Evolutionary conservation across 805 yeast genomes (phyloP).

Genomic region (Metschnikowia peoriensis): DNA sequence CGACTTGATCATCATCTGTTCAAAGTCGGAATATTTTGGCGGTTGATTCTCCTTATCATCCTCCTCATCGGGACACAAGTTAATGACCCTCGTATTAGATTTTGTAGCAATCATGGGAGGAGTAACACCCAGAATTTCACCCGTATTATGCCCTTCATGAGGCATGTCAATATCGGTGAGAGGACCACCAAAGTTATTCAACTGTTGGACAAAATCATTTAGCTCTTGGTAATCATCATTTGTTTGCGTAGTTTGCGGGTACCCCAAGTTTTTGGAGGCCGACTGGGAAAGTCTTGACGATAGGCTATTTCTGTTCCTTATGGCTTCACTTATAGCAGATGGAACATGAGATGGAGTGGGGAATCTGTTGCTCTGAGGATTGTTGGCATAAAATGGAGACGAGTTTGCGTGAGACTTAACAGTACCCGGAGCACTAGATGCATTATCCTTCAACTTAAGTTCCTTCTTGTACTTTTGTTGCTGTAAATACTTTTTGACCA

Average conservation of each 20-base stretch:
- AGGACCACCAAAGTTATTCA: slow-evolving; percentile 42
- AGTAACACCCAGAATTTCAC: slow-evolving; percentile 26
- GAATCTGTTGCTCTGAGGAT: slow-evolving; percentile 27
- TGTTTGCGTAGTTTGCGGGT: slow-evolving; percentile 12
- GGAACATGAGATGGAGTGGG: slow-evolving; percentile 40
- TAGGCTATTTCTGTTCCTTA: slow-evolving; percentile 19
- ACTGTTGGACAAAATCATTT: slow-evolving; percentile 41
- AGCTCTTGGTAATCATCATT: slow-evolving; percentile 30
- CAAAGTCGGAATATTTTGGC: slow-evolving; percentile 22
- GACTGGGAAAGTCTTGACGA: slow-evolving; percentile 4
- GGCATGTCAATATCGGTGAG: slow-evolving; percentile 47
- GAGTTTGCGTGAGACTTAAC: slow-evolving; percentile 7
- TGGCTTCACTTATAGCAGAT: slow-evolving; percentile 38
- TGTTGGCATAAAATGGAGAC: slow-evolving; percentile 10
- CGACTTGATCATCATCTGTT: slow-evolving; percentile 25
- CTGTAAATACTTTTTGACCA: slow-evolving; percentile 44
- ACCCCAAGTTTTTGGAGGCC: slow-evolving; percentile 9
- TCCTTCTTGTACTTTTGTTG: slow-evolving; percentile 43
- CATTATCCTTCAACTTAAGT: slow-evolving; percentile 29
- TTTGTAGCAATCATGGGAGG: slow-evolving; percentile 56
- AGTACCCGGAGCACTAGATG: slow-evolving; percentile 8
- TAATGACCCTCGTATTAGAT: slow-evolving; percentile 52
- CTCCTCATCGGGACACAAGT: slow-evolving; percentile 41
- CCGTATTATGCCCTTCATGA: slow-evolving; percentile 9
- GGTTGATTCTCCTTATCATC: slow-evolving; percentile 30